phyloP scores from a whole-genome alignment of 495 filamentous ascomycete species.

The Penicillium verhagenii region DNA sequence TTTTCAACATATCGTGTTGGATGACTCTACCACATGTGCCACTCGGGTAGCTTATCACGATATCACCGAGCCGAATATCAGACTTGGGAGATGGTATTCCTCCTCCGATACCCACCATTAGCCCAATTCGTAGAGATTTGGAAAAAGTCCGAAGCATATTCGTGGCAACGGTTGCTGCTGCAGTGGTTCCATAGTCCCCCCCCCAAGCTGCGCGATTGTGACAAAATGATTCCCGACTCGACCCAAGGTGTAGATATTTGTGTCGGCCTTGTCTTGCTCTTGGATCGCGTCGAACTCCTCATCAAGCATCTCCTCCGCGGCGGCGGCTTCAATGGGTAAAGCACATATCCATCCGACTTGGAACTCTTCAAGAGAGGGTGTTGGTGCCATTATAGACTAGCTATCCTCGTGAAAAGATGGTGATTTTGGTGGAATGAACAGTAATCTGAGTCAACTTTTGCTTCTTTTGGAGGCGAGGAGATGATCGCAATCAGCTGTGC shows the following conservation, averaged over 20 bases:
- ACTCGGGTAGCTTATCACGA: constrained; percentile 23
- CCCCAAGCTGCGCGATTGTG: constrained; percentile 40
- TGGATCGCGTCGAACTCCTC: constrained; percentile 34
- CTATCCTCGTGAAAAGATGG: no score
- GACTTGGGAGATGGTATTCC: constrained; percentile 11
- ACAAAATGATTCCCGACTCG: constrained; percentile 44
- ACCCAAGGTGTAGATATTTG: constrained; percentile 42
- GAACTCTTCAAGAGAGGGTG: no score
- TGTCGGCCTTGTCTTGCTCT: constrained; percentile 20
- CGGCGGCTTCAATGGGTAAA: constrained; percentile 36
- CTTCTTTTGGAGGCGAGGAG: no score
- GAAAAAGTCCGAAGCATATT: constrained; percentile 33
- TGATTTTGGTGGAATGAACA: no score
- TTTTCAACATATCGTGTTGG: constrained; percentile 6
- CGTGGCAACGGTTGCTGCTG: constrained; percentile 36
- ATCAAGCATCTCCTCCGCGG: constrained; percentile 48
- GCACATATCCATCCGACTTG: constrained; percentile 13
- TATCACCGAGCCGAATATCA: constrained; percentile 16
- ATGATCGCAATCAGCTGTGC: no score
- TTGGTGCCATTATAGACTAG: no score
- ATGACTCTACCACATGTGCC: constrained; percentile 7
- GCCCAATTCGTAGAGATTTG: constrained; percentile 13
- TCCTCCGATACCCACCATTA: constrained; percentile 15
- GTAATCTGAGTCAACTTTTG: no score
- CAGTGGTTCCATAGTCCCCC: constrained; percentile 37